Evolutionary conservation across 768 basidiomycete species (phyloP).

Genomic region (Gymnopilus junonius): DNA sequence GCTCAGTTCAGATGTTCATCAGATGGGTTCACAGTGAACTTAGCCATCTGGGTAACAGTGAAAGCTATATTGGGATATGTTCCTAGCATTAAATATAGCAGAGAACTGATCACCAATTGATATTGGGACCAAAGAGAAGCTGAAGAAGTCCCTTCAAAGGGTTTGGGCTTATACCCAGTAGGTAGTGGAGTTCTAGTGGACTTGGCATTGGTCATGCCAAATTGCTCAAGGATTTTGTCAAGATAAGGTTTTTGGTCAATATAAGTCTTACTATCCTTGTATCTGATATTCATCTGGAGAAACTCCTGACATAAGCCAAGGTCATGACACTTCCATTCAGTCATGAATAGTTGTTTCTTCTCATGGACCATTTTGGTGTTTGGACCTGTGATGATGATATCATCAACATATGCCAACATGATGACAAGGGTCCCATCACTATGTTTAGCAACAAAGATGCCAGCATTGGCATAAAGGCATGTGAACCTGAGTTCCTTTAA

Average conservation of each 20-base stretch:
- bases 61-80: too few relatives aligned
- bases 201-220: constrained; percentile 9
- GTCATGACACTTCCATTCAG: constrained; percentile 29
- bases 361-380: too few relatives aligned
- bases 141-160: constrained; percentile 9
- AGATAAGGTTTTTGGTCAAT: constrained; percentile 24
- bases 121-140: too few relatives aligned
- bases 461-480: neutral
- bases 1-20: constrained; percentile 42
- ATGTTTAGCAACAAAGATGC: neutral
- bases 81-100: too few relatives aligned
- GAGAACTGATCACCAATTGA: too few relatives aligned
- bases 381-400: too few relatives aligned
- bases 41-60: too few relatives aligned
- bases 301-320: constrained; percentile 21
- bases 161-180: neutral
- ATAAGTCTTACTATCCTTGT: constrained; percentile 1
- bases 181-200: neutral
- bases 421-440: neutral
- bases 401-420: too few relatives aligned
- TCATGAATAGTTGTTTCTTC: too few relatives aligned
- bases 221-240: constrained; percentile 8
- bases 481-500: neutral
- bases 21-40: too few relatives aligned
- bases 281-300: constrained; percentile 19